A percentile compares a stretch with the other conserved stretches of the same genome.
Conservation (phyloP, 169 alveolate species). For the Plasmodium chabaudi region DNA sequence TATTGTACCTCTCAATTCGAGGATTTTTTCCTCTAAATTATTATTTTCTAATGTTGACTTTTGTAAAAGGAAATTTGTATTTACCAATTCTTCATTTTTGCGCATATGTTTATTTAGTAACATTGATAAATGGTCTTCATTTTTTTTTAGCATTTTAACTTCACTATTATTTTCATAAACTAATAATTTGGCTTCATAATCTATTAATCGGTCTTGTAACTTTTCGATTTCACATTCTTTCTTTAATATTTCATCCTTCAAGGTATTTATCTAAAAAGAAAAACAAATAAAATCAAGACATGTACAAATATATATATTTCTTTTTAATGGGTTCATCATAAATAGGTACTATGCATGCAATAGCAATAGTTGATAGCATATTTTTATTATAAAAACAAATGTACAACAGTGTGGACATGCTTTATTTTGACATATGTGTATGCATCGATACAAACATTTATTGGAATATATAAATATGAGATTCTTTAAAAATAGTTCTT, state of each 20-base stretch:
- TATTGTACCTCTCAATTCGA: constrained; percentile 49
- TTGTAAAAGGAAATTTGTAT: constrained; percentile 53
- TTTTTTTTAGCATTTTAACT: constrained; percentile 51
- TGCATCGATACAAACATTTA: no score
- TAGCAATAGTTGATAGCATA: no score
- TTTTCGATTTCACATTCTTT: constrained; percentile 51
- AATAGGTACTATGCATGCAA: no score
- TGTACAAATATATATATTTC: no score
- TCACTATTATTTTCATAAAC: constrained; percentile 66
- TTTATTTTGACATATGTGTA: no score
- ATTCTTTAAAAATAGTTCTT: background rate
- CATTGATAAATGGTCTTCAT: constrained; percentile 43
- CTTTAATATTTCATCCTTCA: constrained; percentile 53
- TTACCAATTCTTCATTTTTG: constrained; percentile 52
- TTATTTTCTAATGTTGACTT: constrained; percentile 68
- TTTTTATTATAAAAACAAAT: no score
- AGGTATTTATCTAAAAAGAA: constrained; percentile 9
- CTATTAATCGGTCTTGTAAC: constrained; percentile 49
- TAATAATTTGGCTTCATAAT: constrained; percentile 59
- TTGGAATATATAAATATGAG: no score
- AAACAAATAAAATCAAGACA: no score
- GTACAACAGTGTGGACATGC: no score
- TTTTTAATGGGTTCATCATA: background rate
- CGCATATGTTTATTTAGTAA: constrained; percentile 52
- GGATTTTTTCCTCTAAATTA: constrained; percentile 38